Evolutionary conservation across 768 basidiomycete species (phyloP), one percentile per base, ranked within the genome.

Genomic region (Thelephora ganbajun): DNA sequence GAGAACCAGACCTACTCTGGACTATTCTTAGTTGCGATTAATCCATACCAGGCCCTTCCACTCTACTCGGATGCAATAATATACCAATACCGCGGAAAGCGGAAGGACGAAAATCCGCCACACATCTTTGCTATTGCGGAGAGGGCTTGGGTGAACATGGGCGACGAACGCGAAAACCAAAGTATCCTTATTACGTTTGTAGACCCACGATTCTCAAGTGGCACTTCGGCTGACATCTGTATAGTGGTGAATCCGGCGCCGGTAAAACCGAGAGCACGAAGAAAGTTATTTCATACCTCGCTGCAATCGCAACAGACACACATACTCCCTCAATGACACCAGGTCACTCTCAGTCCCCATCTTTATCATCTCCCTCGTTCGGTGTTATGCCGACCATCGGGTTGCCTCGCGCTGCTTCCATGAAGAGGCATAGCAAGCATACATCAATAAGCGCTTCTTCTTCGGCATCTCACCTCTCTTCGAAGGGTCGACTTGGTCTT

Each of bases 251-350:
- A 71, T 98, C 96, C 6, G 96, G 96, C 33, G 96, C 96, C 3
- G 96, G 96, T 39, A 99, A 98, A 71, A 99, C 96, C 2, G 96
- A 98, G 61, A 98, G 94, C 66, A 88, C 86, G 12, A 98, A 99
- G 74, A 98, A 98, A 60, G 94, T 98, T 57, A 99, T 99, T 47
- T 96, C 98, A 62, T 99, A 98, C 65, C 79, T 99, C 36, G 94
- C 96, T 0, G 90, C 96, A 6, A 97, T 98, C 55, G 96, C 96
- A 2, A 79, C 88, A 11, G 88, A 92, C 56, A 69, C 75, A 1
- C 77, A 86, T 56, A 66, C 69, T 14, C 69, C 76, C 7, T 59
- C 71, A 13, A 59, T 71, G 2, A 64, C 74, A 18, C 39, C 39
- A 22, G 75, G 83, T 0, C 83, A 87, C 59, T 76, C 81, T 6